Conservation (phyloP, 2,329 filamentous ascomycete species). For the Microsporum audouinii region DNA sequence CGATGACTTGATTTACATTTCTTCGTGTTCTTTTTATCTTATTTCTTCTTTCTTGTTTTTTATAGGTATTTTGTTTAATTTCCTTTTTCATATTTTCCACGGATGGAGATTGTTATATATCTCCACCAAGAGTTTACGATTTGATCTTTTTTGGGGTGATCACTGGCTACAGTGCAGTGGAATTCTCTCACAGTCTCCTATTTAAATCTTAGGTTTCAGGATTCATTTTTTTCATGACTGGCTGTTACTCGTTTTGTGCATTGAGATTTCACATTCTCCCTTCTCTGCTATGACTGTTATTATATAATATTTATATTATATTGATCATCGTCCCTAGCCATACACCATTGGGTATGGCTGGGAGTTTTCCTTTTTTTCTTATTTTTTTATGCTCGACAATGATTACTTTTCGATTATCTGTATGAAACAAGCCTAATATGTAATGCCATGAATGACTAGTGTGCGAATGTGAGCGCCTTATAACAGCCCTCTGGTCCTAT, state of each 20-base stretch:
- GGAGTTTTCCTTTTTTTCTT: not conserved
- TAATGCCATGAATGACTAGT: not conserved
- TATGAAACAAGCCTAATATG: not conserved
- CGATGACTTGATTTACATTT: constrained; percentile 17
- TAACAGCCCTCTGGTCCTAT: not conserved
- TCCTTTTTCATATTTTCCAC: constrained; percentile 15
- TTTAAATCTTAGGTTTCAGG: constrained; percentile 1
- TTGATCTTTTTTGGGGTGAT: not conserved
- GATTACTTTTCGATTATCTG: not conserved
- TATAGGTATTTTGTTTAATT: constrained; percentile 18
- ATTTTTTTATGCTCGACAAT: not conserved
- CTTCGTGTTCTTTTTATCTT: constrained; percentile 16
- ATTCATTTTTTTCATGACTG: not conserved
- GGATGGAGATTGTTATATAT: constrained; percentile 3
- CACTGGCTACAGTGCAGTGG: constrained; percentile 3
- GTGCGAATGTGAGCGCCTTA: not conserved
- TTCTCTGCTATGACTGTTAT: not conserved
- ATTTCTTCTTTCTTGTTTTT: constrained; percentile 17
- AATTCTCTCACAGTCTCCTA: constrained; percentile 1
- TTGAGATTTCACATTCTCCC: not conserved
- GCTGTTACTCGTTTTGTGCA: not conserved
- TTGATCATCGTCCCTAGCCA: not conserved
- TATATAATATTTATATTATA: constrained; percentile 4
- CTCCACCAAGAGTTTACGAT: not conserved
- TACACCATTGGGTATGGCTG: not conserved